Conservation (phyloP, 2,329 filamentous ascomycete genomes). For the Arthrocladium fulminans region DNA sequence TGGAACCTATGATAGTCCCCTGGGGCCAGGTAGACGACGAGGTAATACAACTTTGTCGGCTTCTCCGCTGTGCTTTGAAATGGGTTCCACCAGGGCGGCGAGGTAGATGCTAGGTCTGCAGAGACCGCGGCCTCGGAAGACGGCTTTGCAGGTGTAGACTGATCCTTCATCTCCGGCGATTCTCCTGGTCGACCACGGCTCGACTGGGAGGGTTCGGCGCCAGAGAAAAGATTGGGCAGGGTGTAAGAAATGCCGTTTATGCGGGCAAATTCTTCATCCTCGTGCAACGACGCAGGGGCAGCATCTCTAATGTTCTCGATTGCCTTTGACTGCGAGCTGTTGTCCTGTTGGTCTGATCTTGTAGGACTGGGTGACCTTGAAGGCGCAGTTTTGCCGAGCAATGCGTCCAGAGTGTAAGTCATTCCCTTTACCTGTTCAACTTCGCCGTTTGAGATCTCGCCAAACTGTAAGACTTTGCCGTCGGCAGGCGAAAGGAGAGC, state of each 20-base stretch:
- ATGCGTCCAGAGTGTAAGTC: constrained; percentile 90
- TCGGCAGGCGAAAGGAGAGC: constrained; percentile 83
- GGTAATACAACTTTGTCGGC: constrained; percentile 73
- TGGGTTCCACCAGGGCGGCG: constrained; percentile 69
- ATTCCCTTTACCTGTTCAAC: constrained; percentile 99
- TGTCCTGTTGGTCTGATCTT: constrained; percentile 20
- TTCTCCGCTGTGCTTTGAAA: constrained; percentile 46
- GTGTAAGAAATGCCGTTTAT: constrained; percentile 96
- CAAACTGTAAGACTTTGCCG: constrained; percentile 83
- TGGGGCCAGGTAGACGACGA: constrained; percentile 88
- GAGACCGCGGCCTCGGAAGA: constrained; percentile 75
- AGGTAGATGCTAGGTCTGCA: constrained; percentile 64
- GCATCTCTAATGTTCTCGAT: constrained; percentile 26
- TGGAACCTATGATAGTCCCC: constrained; percentile 99
- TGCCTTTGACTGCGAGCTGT: constrained; percentile 28
- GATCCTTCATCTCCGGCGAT: constrained; percentile 55
- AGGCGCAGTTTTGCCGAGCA: constrained; percentile 56
- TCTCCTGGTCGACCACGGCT: constrained; percentile 58
- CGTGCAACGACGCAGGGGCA: constrained; percentile 46
- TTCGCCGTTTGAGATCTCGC: constrained; percentile 81
- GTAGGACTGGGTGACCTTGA: constrained; percentile 33
- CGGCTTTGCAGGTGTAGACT: constrained; percentile 55
- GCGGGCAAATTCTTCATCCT: constrained; percentile 84
- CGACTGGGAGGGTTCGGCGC: constrained; percentile 56
- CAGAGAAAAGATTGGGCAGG: constrained; percentile 76